These are phyloP conservation scores for Phytophthora macrochlamydospora DNA, from an alignment of 352 stramenopile genomes.

Conservation along the genomic window DNA sequence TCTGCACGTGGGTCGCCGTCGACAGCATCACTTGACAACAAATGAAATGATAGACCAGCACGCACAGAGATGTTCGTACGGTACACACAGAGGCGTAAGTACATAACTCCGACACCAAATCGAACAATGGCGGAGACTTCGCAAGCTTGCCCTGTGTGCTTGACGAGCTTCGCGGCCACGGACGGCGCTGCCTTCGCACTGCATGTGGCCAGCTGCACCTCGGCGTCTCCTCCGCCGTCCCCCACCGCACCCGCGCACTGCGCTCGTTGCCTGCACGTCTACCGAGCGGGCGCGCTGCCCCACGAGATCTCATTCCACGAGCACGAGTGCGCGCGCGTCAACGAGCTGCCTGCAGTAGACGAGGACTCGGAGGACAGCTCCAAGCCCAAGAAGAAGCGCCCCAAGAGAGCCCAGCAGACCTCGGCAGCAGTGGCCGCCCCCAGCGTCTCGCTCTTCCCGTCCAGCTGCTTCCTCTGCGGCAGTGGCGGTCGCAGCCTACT, in stretches of 20 bases:
- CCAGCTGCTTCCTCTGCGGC: conserved; percentile 64
- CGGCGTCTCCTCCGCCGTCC: conserved; percentile 13
- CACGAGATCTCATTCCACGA: conserved; percentile 82
- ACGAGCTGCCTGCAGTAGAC: conserved; percentile 25
- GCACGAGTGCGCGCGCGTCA: conserved; percentile 74
- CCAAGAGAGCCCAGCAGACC: conserved; percentile 19
- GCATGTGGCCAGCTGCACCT: conserved; percentile 61
- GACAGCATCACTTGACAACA: neutral
- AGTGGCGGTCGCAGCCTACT: conserved; percentile 54
- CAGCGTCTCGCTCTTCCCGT: conserved; percentile 53
- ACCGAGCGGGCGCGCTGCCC: conserved; percentile 40
- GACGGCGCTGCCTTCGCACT: conserved; percentile 48
- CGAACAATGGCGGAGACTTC: conserved; percentile 25
- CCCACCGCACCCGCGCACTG: conserved; percentile 39
- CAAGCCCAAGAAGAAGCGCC: conserved; percentile 39
- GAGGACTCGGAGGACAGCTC: neutral
- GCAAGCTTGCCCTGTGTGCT: conserved; percentile 58
- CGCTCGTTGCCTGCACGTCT: conserved; percentile 68
- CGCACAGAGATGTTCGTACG: too few species aligned
- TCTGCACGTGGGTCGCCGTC: conserved; percentile 49
- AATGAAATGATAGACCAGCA: neutral
- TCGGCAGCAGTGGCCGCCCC: neutral
- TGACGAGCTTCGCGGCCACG: conserved; percentile 29
- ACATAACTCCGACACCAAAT: neutral
- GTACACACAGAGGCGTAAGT: too few species aligned